Evolutionary conservation across 345 rosid species (phyloP).

Genomic region (Ceriops tagal): DNA sequence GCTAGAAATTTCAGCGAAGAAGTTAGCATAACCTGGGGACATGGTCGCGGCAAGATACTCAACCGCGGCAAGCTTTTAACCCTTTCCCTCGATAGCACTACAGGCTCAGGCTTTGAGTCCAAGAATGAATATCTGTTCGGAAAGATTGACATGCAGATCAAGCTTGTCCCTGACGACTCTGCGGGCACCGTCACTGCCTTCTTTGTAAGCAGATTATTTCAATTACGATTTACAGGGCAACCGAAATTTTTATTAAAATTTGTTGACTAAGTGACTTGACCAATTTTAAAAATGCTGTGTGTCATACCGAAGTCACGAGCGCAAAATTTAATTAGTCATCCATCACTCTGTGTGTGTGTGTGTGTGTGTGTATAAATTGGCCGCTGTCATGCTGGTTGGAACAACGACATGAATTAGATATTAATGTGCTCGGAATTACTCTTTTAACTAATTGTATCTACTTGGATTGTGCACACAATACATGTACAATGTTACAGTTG

Average conservation of each 20-base stretch:
- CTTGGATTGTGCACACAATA: background rate
- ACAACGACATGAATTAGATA: background rate
- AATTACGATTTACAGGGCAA: background rate
- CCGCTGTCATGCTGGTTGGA: background rate
- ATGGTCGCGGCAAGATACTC: slow-evolving; percentile 2
- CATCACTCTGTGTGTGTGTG: background rate
- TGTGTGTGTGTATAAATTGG: background rate
- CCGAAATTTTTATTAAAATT: background rate
- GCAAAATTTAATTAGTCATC: no score
- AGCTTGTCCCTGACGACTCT: background rate
- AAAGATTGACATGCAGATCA: slow-evolving; percentile 4
- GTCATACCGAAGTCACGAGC: background rate
- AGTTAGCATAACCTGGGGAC: background rate
- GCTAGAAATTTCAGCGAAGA: slow-evolving; percentile 1
- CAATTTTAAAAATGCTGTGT: background rate
- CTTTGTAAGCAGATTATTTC: background rate
- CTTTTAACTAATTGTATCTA: background rate
- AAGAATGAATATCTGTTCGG: slow-evolving; percentile 1
- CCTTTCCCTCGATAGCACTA: background rate
- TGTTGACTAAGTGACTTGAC: no score
- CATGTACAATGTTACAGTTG: background rate
- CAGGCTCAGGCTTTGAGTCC: slow-evolving; percentile 5
- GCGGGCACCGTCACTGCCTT: background rate
- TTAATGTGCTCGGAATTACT: background rate
- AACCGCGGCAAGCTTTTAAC: slow-evolving; percentile 4